Evolutionary conservation across 352 stramenopile genomes (phyloP), one percentile per base, ranked within the genome.

Genomic region (Pythium plurisporium): DNA sequence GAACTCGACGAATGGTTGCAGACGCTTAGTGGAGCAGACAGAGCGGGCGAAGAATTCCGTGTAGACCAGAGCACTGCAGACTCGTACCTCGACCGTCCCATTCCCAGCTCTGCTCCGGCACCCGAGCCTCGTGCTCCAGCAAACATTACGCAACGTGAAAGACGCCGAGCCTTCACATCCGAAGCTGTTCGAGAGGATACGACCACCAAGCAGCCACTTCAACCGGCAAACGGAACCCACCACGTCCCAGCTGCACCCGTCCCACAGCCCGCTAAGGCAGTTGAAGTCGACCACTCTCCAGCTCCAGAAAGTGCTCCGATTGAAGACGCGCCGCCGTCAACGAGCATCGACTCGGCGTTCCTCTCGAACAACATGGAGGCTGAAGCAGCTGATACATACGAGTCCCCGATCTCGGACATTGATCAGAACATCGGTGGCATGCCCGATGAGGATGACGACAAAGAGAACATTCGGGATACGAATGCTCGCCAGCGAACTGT

Each of bases 41-140:
- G 30, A 41, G 44, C 12, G n/a, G n/a, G n/a, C n/a, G n/a, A n/a
- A n/a, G n/a, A n/a, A n/a, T n/a, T 41, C 29, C 11, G 25, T 34
- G 15, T 10, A 42, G 48, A 27, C 20, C 22, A 46, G 29, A 20
- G 7, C 7, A n/a, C 4, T 26, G 14, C 41, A 22, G 70, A 74
- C 34, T 60, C 73, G 7, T 79, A 64, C 58, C 69, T 79, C n/a
- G 73, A 64, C 46, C 70, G 69, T 2, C 60, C 62, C 0, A 73
- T 78, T 48, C 61, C 73, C 15, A 74, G 63, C 45, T 65, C 52
- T n/a, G 36, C 48, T 8, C 43, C 63, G 22, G 65, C 55, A 25
- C 50, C 62, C 12, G 26, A 55, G 15, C 58, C 69, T 5, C 62
- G 62, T 30, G 63, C 70, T n/a, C 55, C 55, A 26, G 64, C 73